These are phyloP conservation scores for Pythium rhizo-oryzae DNA, from an alignment of 352 stramenopile genomes.

Conservation along the genomic window DNA sequence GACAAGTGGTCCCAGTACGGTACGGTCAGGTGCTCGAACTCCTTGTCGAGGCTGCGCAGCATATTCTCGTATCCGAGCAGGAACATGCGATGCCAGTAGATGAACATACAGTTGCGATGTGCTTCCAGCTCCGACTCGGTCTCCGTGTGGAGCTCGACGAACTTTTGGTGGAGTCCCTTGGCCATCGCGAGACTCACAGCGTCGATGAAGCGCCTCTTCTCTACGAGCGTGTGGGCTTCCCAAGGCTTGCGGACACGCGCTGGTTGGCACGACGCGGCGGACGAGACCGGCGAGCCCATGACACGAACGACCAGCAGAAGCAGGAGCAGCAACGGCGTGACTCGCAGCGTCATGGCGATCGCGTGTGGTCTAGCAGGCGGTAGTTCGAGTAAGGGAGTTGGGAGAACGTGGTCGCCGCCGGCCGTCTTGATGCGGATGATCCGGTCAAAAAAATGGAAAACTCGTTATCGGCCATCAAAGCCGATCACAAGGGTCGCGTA, in stretches of 20 bases:
- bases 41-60: constrained; percentile 31
- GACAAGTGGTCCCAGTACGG: constrained; percentile 38
- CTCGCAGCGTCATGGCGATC: too few species aligned
- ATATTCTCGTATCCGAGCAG: constrained; percentile 44
- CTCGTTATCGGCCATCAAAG: too few species aligned
- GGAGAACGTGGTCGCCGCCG: too few species aligned
- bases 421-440: too few species aligned
- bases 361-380: too few species aligned
- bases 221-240: constrained; percentile 35
- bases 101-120: constrained; percentile 33
- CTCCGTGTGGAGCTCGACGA: constrained; percentile 37
- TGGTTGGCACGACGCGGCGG: too few species aligned
- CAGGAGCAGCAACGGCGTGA: too few species aligned
- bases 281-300: too few species aligned
- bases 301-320: too few species aligned
- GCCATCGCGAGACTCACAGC: constrained; percentile 44
- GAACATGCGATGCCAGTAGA: constrained; percentile 39
- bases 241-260: constrained; percentile 38
- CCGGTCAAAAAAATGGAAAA: too few species aligned
- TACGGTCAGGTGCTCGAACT: constrained; percentile 32
- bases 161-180: constrained; percentile 33
- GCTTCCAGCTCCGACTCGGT: constrained; percentile 24
- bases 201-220: constrained; percentile 45
- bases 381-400: too few species aligned
- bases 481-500: too few species aligned